Base-by-base conservation (phyloP, 352 stramenopile genomes). In the Pythium rhizo-oryzae region DNA sequence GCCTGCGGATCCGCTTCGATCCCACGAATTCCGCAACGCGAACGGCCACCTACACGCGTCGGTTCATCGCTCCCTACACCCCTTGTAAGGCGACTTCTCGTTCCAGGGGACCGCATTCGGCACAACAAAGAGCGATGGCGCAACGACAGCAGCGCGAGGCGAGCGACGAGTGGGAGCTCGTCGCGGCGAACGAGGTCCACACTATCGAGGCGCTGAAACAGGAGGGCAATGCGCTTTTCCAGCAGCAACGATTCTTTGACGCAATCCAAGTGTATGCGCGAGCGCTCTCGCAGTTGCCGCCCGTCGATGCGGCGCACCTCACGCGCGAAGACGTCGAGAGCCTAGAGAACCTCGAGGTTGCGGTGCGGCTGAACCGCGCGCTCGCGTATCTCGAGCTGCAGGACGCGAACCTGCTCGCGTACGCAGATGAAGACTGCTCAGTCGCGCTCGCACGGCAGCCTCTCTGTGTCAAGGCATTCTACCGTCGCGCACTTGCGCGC, bases 401-500 rank as follows among this genome's bases (percentile, higher is more conserved):
- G 3, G 71, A 78, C 12, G 47, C 51, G 19, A 69, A 72, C 35
- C 28, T 61, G 0, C 44, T 87, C 1, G 19, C 7, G 16, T 67
- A 75, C 11, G 84, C 81, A 11, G 86, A 92, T 33, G 62, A 89
- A 35, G 89, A 98, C 21, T 97, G 94, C 21, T 78, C 73, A 6
- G 67, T 70, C 4, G 91, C 86, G 16, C 69, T 99, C 8, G 19
- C 54, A 8, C 76, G 84, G 28, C 82, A 98, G 18, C n/a, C 68
- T 0, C 63, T 52, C 5, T 92, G 93, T 67, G 79, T 98, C 35
- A 99, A 99, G 74, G 94, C 92, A 0, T 76, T 93, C 8, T 99
- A 97, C 65, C 78, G 96, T 9, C 79, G 92, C 33, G 91, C 91
- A 0, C 52, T 95, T 18, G 90, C 87, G 8, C 73, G 82, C 56